Evolutionary conservation across 2,329 filamentous ascomycete genomes (phyloP).

Genomic region (Hysterium pulicare): DNA sequence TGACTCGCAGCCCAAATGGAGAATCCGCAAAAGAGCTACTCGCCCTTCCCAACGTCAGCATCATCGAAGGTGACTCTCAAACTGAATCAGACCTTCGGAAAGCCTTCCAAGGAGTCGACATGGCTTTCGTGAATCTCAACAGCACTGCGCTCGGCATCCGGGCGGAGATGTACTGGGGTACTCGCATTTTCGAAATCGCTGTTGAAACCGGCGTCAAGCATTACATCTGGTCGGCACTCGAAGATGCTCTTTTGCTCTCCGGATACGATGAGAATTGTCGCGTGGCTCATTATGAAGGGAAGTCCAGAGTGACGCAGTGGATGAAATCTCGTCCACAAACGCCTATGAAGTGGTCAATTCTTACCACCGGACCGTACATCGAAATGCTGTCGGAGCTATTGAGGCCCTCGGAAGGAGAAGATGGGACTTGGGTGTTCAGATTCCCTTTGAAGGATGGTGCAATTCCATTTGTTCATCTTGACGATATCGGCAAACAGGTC

Average conservation of each 20-base stretch:
- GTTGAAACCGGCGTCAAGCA: constrained; percentile 37
- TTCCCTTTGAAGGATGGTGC: constrained; percentile 22
- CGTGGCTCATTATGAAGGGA: constrained; percentile 49
- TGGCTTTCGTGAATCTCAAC: constrained; percentile 55
- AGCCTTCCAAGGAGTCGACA: constrained; percentile 45
- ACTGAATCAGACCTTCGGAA: constrained; percentile 44
- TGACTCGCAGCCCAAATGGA: constrained; percentile 48
- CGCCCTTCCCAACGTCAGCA: constrained; percentile 43
- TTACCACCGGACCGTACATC: constrained; percentile 32
- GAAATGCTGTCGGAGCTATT: constrained; percentile 25
- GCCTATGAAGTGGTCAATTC: constrained; percentile 22
- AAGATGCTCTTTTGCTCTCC: constrained; percentile 48
- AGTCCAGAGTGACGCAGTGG: constrained; percentile 31
- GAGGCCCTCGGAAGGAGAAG: constrained; percentile 16
- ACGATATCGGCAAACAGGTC: constrained; percentile 24
- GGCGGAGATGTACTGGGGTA: constrained; percentile 48
- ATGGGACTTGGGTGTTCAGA: constrained; percentile 20
- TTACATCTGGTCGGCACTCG: constrained; percentile 50
- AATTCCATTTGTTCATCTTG: constrained; percentile 22
- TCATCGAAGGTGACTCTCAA: constrained; percentile 49
- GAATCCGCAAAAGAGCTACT: constrained; percentile 43
- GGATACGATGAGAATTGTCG: constrained; percentile 47
- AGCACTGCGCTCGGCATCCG: constrained; percentile 54
- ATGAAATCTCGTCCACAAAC: constrained; percentile 17
- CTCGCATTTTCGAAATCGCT: constrained; percentile 37